phyloP scores from a whole-genome alignment of 2,329 filamentous ascomycete species.

The Aspergillus spinulosporus region DNA sequence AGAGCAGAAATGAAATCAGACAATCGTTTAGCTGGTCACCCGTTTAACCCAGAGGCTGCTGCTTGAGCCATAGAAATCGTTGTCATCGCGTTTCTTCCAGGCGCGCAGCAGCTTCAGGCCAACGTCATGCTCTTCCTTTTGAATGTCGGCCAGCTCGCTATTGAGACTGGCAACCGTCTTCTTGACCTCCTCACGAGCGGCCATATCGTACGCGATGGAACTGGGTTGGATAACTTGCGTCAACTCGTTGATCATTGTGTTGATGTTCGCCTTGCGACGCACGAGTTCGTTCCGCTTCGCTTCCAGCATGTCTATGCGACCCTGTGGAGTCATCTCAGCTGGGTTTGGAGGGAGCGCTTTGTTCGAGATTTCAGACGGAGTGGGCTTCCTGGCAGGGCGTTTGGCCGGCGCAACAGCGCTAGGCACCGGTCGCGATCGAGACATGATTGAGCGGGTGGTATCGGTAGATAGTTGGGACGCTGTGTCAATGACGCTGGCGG shows the following conservation, averaged over 20 bases:
- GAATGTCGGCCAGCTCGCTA: slow-evolving; percentile 69
- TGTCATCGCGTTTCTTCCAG: slow-evolving; percentile 71
- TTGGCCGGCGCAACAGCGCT: slow-evolving; percentile 33
- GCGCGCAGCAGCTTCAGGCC: slow-evolving; percentile 72
- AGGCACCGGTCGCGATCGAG: slow-evolving; percentile 42
- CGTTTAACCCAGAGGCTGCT: slow-evolving; percentile 75
- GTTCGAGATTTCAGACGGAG: slow-evolving; percentile 36
- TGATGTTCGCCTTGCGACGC: slow-evolving; percentile 70
- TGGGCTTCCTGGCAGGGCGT: slow-evolving; percentile 44
- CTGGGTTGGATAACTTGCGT: slow-evolving; percentile 73
- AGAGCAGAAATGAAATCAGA: background rate
- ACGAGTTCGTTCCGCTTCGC: slow-evolving; percentile 64
- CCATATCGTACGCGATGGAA: slow-evolving; percentile 66
- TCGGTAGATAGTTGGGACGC: slow-evolving; percentile 35
- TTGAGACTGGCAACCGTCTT: slow-evolving; percentile 66
- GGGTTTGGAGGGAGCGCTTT: slow-evolving; percentile 54
- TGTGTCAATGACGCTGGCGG: slow-evolving; percentile 32
- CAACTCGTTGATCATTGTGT: slow-evolving; percentile 72
- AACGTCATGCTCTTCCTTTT: slow-evolving; percentile 74
- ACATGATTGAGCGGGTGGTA: slow-evolving; percentile 39
- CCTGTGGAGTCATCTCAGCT: slow-evolving; percentile 61
- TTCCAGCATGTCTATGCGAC: slow-evolving; percentile 67
- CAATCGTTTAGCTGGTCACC: slow-evolving; percentile 60
- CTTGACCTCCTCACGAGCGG: slow-evolving; percentile 58
- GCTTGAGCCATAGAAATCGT: slow-evolving; percentile 49